A percentile compares a stretch with the other conserved stretches of the same genome.
phyloP scores from a whole-genome alignment of 2,329 filamentous ascomycete species.

The Cercospora janseana region DNA sequence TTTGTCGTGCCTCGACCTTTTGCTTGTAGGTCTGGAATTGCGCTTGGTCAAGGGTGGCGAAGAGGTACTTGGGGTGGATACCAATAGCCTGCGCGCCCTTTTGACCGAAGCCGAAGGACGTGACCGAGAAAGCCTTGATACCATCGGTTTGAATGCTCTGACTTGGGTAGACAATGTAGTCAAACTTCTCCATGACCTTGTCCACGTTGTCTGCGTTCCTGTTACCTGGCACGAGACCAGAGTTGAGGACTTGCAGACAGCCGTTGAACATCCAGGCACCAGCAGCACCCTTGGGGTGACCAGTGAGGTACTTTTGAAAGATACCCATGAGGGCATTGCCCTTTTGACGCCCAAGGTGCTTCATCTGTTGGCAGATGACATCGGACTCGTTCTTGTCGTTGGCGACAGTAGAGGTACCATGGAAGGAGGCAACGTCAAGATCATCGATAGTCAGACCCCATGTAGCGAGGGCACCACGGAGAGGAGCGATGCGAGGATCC shows the following conservation, averaged over 20 bases:
- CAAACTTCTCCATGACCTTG: slow-evolving; percentile 93
- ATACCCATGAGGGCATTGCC: slow-evolving; percentile 94
- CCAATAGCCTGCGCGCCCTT: slow-evolving; percentile 97
- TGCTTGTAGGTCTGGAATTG: slow-evolving; percentile 78
- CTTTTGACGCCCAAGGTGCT: slow-evolving; percentile 91
- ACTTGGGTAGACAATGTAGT: slow-evolving; percentile 96
- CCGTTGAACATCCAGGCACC: slow-evolving; percentile 99
- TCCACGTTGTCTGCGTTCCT: slow-evolving; percentile 98
- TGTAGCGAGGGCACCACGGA: slow-evolving; percentile 91
- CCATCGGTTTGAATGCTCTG: slow-evolving; percentile 95
- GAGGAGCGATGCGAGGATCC: slow-evolving; percentile 86
- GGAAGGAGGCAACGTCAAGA: slow-evolving; percentile 92
- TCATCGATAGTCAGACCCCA: slow-evolving; percentile 99
- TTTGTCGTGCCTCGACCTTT: slow-evolving; percentile 90
- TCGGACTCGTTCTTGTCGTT: slow-evolving; percentile 99
- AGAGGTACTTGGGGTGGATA: slow-evolving; percentile 95
- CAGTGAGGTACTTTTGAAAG: slow-evolving; percentile 99
- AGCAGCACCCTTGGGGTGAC: slow-evolving; percentile 97
- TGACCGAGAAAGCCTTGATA: slow-evolving; percentile 97
- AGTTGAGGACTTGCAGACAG: slow-evolving; percentile 91
- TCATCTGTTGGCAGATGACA: slow-evolving; percentile 93
- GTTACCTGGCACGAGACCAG: slow-evolving; percentile 91
- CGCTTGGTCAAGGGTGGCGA: slow-evolving; percentile 83
- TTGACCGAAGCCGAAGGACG: slow-evolving; percentile 98
- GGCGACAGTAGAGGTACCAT: slow-evolving; percentile 95